Evolutionary conservation across 495 filamentous ascomycete species (phyloP), one percentile per base, ranked within the genome.

Genomic region (Evernia prunastri): DNA sequence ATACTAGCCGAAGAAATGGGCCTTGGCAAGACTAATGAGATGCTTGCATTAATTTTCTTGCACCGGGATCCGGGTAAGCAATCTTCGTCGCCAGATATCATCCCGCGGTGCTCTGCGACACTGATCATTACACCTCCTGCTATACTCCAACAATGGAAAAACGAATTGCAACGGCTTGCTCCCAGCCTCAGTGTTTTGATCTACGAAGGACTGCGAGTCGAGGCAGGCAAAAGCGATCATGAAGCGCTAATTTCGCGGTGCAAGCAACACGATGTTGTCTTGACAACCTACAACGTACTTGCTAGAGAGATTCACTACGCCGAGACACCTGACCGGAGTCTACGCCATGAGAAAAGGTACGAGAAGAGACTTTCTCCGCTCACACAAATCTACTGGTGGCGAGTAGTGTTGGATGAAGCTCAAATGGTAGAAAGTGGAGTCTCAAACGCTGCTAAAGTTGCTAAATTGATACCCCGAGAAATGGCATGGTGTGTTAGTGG

Each of bases 1-100:
- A 84, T 90, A 36, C 80, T 98, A 27, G 90, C 92, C 0, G 93
- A 98, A 73, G 94, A 98, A 75, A 97, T 97, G 94, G 93, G 93
- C 0, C 77, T 98, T 7, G 94, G 94, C 2, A 98, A 98, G 72
- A 97, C 94, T 0, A 83, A 97, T 25, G 94, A 98, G 72, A 80
- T 93, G 58, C 89, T 94, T 54, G 83, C 88, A 3, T 74, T 97
- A 25, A 86, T 96, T 1, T 82, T 81, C 53, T 71, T 88, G 54
- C 86, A 96, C 69, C 79, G 40, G 72, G n/a, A 43, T 70, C 47
- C 37, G 40, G 45, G 43, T 63, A n/a, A 18, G 58, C 68, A 27
- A 66, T 67, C 37, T 72, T 70, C 10, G 73, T 35, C 69, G 3
- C 72, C 69, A 23, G 58, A 75, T 1, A 31, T 61, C n/a, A 66